Evolutionary conservation across 306 rosid species (phyloP).

Genomic region (Prinsepia uniflora): DNA sequence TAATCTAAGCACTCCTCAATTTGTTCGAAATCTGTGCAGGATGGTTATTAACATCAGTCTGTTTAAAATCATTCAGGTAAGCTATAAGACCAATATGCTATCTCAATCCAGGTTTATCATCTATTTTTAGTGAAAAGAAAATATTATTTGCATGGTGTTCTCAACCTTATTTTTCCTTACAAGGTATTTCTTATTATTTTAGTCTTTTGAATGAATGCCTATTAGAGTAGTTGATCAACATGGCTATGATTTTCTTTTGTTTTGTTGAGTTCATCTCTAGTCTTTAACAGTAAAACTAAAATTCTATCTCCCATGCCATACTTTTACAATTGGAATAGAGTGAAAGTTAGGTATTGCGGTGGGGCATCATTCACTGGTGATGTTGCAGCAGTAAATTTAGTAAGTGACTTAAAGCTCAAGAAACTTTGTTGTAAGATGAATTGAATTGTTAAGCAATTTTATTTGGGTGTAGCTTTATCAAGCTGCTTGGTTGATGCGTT

Average conservation of each 20-base stretch:
- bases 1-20: too few relatives aligned
- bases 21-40: too few relatives aligned
- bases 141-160: too few relatives aligned
- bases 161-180: too few relatives aligned
- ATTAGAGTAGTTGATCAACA: not conserved
- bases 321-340: constrained; percentile 83
- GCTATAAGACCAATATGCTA: too few relatives aligned
- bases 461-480: too few relatives aligned
- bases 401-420: constrained; percentile 37
- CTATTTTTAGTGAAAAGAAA: not conserved
- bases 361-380: constrained; percentile 96
- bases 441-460: too few relatives aligned
- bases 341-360: constrained; percentile 89
- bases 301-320: constrained; percentile 38
- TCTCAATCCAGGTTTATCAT: constrained; percentile 66
- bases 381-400: constrained; percentile 65
- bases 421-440: too few relatives aligned
- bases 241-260: not conserved
- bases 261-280: constrained; percentile 1
- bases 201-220: not conserved
- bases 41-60: too few relatives aligned
- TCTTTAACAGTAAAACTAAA: not conserved
- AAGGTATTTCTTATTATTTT: too few relatives aligned
- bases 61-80: too few relatives aligned
- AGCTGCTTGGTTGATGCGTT: too few relatives aligned